Percentiles rank a stretch among this genome's conserved stretches.
phyloP scores from a whole-genome alignment of 2,329 filamentous ascomycete species.

The Alternaria infectoria region DNA sequence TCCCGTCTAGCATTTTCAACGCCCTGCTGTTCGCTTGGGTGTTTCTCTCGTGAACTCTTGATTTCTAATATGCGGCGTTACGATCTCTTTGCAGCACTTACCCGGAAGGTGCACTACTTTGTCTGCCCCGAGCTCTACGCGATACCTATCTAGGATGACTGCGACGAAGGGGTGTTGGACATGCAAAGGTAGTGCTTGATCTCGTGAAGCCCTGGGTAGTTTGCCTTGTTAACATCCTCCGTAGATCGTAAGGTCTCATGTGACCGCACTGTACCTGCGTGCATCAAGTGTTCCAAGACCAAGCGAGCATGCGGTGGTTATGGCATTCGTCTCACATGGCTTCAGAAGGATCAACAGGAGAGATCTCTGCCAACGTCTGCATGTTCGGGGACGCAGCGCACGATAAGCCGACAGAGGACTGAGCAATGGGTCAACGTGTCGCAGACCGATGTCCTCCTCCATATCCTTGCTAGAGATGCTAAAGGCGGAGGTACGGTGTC shows the following conservation, averaged over 20 bases:
- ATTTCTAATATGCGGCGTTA: neutral
- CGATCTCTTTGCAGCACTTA: neutral
- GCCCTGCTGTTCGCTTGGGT: neutral
- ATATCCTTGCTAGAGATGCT: slow-evolving; percentile 4
- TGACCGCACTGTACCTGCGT: slow-evolving; percentile 12
- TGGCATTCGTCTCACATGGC: slow-evolving; percentile 19
- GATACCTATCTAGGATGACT: neutral
- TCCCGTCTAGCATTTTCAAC: neutral
- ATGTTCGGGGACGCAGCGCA: neutral
- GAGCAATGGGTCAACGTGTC: slow-evolving; percentile 10
- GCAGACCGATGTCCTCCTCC: slow-evolving; percentile 9
- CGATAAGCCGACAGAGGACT: neutral
- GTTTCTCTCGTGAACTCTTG: neutral
- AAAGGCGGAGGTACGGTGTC: neutral
- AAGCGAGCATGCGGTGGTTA: slow-evolving; percentile 20
- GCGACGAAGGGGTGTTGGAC: neutral
- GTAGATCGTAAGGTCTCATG: slow-evolving; percentile 19
- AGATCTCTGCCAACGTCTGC: neutral
- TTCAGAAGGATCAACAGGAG: neutral
- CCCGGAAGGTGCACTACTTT: neutral
- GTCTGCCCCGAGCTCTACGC: neutral
- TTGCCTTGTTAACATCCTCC: neutral
- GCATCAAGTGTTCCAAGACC: slow-evolving; percentile 11
- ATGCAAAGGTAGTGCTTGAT: neutral
- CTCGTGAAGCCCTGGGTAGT: rapidly evolving